Base-by-base conservation (phyloP, 148 eudicot species). In the Chenopodium berlandieri region DNA sequence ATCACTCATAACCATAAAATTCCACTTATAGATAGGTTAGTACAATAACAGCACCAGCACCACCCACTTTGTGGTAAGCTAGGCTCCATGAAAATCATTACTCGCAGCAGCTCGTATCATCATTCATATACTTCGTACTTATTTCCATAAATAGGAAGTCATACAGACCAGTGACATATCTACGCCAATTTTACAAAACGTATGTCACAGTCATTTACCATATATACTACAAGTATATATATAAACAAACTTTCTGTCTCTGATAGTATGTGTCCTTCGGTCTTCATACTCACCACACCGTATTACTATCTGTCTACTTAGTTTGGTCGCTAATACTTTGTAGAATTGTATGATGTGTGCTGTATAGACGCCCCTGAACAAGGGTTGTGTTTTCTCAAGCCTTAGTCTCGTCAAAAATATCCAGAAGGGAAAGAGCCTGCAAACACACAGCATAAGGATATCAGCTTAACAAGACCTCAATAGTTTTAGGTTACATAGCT, bases 371-470 rank as follows among this genome's bases (percentile, higher is more conserved):
- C 31, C 65, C 65, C 14, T 48, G 1, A 40, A n/a, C 46, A 9
- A 25, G 68, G 76, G 74, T 70, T 60, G 64, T 14, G 34, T 75
- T 70, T 48, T 79, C 78, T 84, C 83, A 84, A 84, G 86, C 80
- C 63, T 63, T 66, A 22, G 4, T 66, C 62, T 86, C 94, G 3
- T 78, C 90, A 78, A 91, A 87, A 70, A 92, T 85, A 82, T 92
- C 97, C 84, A 92, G 76, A 73, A 92, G 97, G 20, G 92, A 90
- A 79, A 92, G 88, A 12, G 90, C 94, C 97, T 92, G 89, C 83
- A 87, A 79, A 78, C 32, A 72, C 30, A 31, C 46, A 72, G 34
- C 46, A 76, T 30, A 27, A 63, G 54, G 54, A 50, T 50, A 12
- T 58, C 31, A 56, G 58, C 73, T 37, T 76, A 74, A 77, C 16